A percentile compares a stretch with the other conserved stretches of the same genome.
These are phyloP conservation scores for Moricandia arvensis DNA, from an alignment of 345 rosid species.

Conservation along the genomic window DNA sequence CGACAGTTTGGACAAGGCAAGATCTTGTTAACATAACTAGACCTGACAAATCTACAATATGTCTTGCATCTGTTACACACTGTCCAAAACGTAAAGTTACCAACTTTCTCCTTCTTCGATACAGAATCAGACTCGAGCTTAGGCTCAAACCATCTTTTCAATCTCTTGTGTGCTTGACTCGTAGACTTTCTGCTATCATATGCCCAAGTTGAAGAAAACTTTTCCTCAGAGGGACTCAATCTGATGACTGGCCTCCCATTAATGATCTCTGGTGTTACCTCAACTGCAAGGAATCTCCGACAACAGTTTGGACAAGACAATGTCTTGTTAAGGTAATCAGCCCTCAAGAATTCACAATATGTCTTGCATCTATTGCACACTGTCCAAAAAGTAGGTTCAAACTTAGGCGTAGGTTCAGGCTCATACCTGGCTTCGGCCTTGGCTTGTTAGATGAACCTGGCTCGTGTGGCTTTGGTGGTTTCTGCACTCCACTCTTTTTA, in stretches of 20 bases:
- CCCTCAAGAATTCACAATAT: slow-evolving; percentile 57
- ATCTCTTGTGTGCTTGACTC: not conserved
- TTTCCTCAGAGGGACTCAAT: slow-evolving; percentile 4
- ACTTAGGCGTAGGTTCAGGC: not conserved
- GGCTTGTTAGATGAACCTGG: not conserved
- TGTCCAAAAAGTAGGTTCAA: slow-evolving; percentile 62
- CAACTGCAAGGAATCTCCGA: slow-evolving; percentile 58
- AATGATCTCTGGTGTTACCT: slow-evolving; percentile 34
- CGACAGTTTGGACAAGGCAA: slow-evolving; percentile 11
- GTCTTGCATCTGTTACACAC: slow-evolving; percentile 9
- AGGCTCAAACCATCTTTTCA: not conserved
- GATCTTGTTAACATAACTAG: slow-evolving; percentile 3
- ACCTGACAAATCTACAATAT: not conserved
- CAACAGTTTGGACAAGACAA: slow-evolving; percentile 65
- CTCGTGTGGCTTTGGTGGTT: not conserved
- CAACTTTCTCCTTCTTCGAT: not conserved
- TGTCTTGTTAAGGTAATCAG: slow-evolving; percentile 55
- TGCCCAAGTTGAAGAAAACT: not conserved
- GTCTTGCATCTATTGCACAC: slow-evolving; percentile 66
- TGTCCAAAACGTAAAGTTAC: slow-evolving; percentile 26
- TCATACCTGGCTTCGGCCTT: not conserved
- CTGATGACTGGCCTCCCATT: slow-evolving; percentile 18
- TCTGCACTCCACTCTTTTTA: slow-evolving; percentile 24
- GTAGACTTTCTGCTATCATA: not conserved
- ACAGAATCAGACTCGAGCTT: not conserved